Conservation (phyloP, 2,329 filamentous ascomycete genomes). For the Fusarium sp. region DNA sequence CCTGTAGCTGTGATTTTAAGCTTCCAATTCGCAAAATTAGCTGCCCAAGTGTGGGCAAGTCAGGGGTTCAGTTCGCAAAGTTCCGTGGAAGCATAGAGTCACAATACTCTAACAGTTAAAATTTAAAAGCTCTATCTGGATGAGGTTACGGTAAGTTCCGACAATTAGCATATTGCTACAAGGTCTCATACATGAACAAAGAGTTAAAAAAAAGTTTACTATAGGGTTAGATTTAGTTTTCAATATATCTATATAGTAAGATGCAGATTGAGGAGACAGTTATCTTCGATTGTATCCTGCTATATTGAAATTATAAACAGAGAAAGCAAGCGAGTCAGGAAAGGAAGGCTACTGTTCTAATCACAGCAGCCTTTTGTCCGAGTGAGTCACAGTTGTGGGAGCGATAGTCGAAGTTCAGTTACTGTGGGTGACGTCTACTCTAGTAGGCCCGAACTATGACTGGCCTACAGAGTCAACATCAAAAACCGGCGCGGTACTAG, state of each 20-base stretch:
- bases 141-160: not conserved
- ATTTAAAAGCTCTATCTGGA: not conserved
- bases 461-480: too few species aligned
- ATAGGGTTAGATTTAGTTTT: rapidly evolving
- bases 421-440: too few species aligned
- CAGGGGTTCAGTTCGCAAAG: not conserved
- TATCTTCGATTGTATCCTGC: too few species aligned
- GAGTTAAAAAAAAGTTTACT: too few species aligned
- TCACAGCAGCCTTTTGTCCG: not conserved
- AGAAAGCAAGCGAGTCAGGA: rapidly evolving
- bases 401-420: not conserved
- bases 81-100: not conserved
- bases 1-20: not conserved
- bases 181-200: too few species aligned
- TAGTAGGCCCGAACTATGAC: too few species aligned
- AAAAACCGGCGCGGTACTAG: not conserved
- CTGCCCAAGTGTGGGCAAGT: not conserved
- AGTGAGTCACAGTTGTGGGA: not conserved
- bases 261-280: too few species aligned
- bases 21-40: not conserved
- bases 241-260: too few species aligned
- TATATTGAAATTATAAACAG: too few species aligned
- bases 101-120: not conserved
- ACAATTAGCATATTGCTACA: too few species aligned
- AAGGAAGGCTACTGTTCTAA: not conserved